These are phyloP conservation scores for Liquidambar formosana DNA, from an alignment of 164 flowering plant genomes.

Conservation along the genomic window DNA sequence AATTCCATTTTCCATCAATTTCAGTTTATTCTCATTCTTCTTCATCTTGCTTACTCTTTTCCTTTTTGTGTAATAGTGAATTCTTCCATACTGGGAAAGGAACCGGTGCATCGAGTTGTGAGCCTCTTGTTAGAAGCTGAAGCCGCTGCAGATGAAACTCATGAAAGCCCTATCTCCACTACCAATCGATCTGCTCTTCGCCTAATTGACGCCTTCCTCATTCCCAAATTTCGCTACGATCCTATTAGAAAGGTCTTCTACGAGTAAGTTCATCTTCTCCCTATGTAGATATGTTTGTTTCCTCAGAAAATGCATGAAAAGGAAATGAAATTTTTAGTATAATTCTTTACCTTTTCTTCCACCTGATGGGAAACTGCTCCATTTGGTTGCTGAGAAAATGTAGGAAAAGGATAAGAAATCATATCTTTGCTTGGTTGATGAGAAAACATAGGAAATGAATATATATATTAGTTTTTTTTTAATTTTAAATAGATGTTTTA, in stretches of 20 bases:
- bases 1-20: neutral
- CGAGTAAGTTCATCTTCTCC: slow-evolving; percentile 49
- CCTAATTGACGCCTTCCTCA: slow-evolving; percentile 62
- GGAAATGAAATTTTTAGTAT: neutral
- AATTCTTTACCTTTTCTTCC: too few relatives aligned
- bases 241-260: slow-evolving; percentile 68
- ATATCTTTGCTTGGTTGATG: too few relatives aligned
- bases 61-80: slow-evolving; percentile 53
- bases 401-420: too few relatives aligned
- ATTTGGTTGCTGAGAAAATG: too few relatives aligned
- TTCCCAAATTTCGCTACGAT: slow-evolving; percentile 79
- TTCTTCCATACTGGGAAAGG: slow-evolving; percentile 72
- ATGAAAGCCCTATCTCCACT: slow-evolving; percentile 13
- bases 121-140: slow-evolving; percentile 58
- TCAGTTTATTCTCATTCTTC: neutral
- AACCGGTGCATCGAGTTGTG: slow-evolving; percentile 58
- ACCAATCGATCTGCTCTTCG: slow-evolving; percentile 42
- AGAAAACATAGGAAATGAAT: too few relatives aligned
- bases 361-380: too few relatives aligned
- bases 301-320: neutral
- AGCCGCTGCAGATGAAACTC: slow-evolving; percentile 46
- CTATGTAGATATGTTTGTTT: neutral
- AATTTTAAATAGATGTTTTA: too few relatives aligned
- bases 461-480: too few relatives aligned
- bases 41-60: neutral